phyloP scores from a whole-genome alignment of 2,329 filamentous ascomycete species.

The Cladosporium austrohemisphaericum region DNA sequence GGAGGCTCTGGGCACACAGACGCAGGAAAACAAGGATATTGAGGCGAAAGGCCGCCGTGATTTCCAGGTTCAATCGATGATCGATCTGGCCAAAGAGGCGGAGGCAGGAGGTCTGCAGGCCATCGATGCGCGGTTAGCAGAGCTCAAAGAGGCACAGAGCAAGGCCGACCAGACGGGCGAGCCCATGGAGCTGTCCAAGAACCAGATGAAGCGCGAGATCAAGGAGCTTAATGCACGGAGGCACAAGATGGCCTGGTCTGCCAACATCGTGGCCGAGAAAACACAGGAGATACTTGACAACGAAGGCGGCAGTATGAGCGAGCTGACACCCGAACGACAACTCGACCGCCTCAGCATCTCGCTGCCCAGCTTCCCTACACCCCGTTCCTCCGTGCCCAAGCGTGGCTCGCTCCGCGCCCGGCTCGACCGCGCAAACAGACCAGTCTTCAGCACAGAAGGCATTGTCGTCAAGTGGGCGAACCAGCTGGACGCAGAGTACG shows the following conservation, averaged over 20 bases:
- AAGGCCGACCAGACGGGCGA: conserved; percentile 13
- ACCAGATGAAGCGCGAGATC: conserved; percentile 12
- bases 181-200: conserved; percentile 10
- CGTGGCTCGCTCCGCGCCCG: conserved; percentile 15
- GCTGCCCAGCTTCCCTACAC: conserved; percentile 22
- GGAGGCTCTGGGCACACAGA: conserved; percentile 34
- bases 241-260: conserved; percentile 22
- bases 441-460: conserved; percentile 27
- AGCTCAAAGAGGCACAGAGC: background rate
- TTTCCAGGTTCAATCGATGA: conserved; percentile 21
- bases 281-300: conserved; percentile 9
- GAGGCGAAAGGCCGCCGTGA: conserved; percentile 14
- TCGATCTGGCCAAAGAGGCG: conserved; percentile 18
- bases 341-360: conserved; percentile 10
- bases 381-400: conserved; percentile 18
- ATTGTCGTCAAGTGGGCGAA: conserved; percentile 36
- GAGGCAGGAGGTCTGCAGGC: conserved; percentile 20
- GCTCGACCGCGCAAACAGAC: conserved; percentile 15
- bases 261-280: conserved; percentile 16
- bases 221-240: conserved; percentile 4
- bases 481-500: conserved; percentile 36
- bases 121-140: conserved; percentile 18
- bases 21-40: conserved; percentile 22
- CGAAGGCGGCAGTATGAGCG: background rate
- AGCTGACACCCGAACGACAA: background rate